Conservation (phyloP, 257 asterid genomes). For the Solanum bulbocastanum region DNA sequence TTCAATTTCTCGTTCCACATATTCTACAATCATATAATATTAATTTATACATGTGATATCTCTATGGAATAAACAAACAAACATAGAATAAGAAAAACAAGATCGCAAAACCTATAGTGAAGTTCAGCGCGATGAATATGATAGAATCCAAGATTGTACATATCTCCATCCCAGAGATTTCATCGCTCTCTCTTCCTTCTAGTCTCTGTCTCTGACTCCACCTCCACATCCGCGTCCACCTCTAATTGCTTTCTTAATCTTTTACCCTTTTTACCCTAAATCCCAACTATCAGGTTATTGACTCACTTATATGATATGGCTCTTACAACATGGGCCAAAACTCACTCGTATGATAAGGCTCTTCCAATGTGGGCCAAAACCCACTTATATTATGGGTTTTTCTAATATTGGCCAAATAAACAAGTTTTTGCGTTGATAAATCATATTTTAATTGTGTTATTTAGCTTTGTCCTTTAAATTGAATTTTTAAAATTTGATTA, state of each 20-base stretch:
- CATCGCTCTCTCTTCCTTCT: slow-evolving; percentile 8
- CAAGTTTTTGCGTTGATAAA: too few species aligned
- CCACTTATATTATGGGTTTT: background rate
- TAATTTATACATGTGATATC: background rate
- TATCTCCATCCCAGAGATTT: slow-evolving; percentile 67
- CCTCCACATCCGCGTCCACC: background rate
- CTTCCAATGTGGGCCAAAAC: background rate
- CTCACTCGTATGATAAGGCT: background rate
- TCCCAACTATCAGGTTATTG: too few species aligned
- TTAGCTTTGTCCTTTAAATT: too few species aligned
- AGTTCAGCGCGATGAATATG: slow-evolving; percentile 72
- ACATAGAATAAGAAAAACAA: background rate
- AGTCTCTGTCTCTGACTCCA: background rate
- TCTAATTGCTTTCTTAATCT: background rate
- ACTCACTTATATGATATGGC: background rate
- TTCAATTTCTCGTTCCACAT: slow-evolving; percentile 38
- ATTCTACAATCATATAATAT: background rate
- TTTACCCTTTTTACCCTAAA: background rate
- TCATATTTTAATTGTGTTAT: too few species aligned
- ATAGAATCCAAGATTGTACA: slow-evolving; percentile 59
- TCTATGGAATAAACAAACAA: background rate
- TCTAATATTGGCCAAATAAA: background rate
- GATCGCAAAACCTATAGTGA: slow-evolving; percentile 42
- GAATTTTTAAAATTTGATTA: too few species aligned
- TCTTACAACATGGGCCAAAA: too few species aligned